phyloP scores from a whole-genome alignment of 495 filamentous ascomycete genomes.

The Chaetomium fimeti region DNA sequence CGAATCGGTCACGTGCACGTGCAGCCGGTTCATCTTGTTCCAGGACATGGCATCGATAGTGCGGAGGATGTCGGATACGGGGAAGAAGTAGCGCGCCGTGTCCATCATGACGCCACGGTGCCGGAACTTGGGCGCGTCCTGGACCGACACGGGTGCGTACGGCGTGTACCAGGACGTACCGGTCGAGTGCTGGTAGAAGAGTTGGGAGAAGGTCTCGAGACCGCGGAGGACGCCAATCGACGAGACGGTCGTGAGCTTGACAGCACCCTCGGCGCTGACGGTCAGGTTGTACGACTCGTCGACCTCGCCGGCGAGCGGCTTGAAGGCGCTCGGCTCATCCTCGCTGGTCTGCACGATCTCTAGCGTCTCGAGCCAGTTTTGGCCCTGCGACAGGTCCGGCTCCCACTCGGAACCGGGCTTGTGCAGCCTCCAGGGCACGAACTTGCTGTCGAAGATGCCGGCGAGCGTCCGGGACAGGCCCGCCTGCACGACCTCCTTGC shows the following conservation, averaged over 20 bases:
- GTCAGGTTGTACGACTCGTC: conserved; percentile 72
- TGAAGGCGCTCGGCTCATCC: conserved; percentile 55
- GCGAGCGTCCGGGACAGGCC: conserved; percentile 47
- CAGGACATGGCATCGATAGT: conserved; percentile 69
- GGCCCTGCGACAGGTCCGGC: conserved; percentile 47
- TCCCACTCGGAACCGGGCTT: conserved; percentile 59
- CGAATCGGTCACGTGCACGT: conserved; percentile 76
- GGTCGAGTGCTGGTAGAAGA: conserved; percentile 67
- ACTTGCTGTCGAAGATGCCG: conserved; percentile 59
- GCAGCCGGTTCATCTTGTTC: conserved; percentile 78
- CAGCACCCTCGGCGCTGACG: conserved; percentile 52
- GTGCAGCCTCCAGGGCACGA: conserved; percentile 76
- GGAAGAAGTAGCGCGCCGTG: conserved; percentile 63
- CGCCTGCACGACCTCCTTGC: conserved; percentile 50
- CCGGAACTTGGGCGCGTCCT: conserved; percentile 62
- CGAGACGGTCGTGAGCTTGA: conserved; percentile 59
- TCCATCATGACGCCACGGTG: conserved; percentile 78
- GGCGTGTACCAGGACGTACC: conserved; percentile 60
- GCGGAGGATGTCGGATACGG: conserved; percentile 59
- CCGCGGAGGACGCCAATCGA: conserved; percentile 65
- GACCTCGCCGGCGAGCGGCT: conserved; percentile 58
- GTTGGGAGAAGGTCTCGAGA: conserved; percentile 68
- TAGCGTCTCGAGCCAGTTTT: conserved; percentile 54
- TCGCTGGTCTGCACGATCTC: conserved; percentile 56
- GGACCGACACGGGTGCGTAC: conserved; percentile 63